Evolutionary conservation across 2,329 filamentous ascomycete genomes (phyloP).

Genomic region (Penicillium sp.): DNA sequence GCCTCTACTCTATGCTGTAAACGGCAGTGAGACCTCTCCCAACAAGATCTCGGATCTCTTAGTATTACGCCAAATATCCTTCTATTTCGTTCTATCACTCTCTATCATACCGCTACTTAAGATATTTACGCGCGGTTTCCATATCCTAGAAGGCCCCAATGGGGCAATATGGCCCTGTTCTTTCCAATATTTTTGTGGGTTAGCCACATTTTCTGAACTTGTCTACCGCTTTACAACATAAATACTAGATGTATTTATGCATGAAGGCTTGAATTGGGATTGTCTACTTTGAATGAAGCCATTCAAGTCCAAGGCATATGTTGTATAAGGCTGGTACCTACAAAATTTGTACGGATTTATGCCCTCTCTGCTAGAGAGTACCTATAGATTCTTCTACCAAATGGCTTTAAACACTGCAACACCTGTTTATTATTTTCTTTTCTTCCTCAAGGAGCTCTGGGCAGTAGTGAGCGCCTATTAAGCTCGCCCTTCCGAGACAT

Average conservation of each 20-base stretch:
- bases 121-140: neutral
- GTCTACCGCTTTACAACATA: neutral
- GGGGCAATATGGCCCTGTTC: neutral
- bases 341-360: too few species aligned
- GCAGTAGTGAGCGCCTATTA: neutral
- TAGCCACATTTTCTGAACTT: neutral
- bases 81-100: neutral
- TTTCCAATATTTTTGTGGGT: too few species aligned
- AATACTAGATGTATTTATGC: neutral
- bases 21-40: neutral
- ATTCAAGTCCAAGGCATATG: neutral
- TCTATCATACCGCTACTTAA: conserved; percentile 1
- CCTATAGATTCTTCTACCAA: neutral
- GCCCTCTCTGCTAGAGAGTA: neutral
- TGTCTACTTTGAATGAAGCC: neutral
- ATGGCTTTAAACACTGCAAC: too few species aligned
- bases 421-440: neutral
- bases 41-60: neutral
- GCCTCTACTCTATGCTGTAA: neutral
- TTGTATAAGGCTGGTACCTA: neutral
- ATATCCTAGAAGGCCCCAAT: neutral
- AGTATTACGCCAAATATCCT: neutral
- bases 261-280: neutral
- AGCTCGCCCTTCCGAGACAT: neutral
- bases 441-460: neutral